Conservation (phyloP, 441 rosid genomes). For the Viola pubescens region DNA sequence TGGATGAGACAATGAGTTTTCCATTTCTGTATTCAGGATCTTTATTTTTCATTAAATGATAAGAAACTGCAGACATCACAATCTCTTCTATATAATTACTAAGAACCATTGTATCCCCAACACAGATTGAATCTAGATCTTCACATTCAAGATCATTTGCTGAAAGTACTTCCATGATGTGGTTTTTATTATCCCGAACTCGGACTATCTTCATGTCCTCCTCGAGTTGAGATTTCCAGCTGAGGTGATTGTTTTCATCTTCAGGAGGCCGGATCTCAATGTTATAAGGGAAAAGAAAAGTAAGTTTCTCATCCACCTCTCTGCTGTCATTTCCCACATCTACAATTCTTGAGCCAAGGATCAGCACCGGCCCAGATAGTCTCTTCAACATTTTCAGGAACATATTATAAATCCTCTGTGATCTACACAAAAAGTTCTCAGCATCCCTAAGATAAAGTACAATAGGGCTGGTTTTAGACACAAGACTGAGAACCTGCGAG, state of each 20-base stretch:
- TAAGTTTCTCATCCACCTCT: conserved; percentile 53
- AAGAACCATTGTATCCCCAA: conserved; percentile 55
- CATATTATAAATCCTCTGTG: conserved; percentile 58
- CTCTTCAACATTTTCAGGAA: conserved; percentile 70
- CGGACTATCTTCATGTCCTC: conserved; percentile 70
- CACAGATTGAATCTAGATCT: conserved; percentile 58
- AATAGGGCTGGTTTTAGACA: conserved; percentile 66
- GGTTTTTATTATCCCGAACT: conserved; percentile 68
- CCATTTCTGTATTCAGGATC: conserved; percentile 61
- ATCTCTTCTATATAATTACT: conserved; percentile 67
- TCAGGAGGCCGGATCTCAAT: conserved; percentile 64
- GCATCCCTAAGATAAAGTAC: conserved; percentile 76
- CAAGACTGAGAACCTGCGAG: conserved; percentile 59
- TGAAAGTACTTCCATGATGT: conserved; percentile 73
- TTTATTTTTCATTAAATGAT: conserved; percentile 63
- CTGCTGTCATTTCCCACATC: conserved; percentile 34
- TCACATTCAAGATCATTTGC: conserved; percentile 74
- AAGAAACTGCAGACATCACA: conserved; percentile 61
- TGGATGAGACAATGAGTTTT: conserved; percentile 56
- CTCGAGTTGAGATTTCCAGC: conserved; percentile 74
- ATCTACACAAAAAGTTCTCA: conserved; percentile 52
- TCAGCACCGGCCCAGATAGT: conserved; percentile 55
- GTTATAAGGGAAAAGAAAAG: conserved; percentile 56
- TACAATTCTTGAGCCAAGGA: conserved; percentile 58
- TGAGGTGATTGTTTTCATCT: conserved; percentile 57